These are phyloP conservation scores for Blepharisma japonicum DNA, from an alignment of 73 alveolate species.

Conservation along the genomic window DNA sequence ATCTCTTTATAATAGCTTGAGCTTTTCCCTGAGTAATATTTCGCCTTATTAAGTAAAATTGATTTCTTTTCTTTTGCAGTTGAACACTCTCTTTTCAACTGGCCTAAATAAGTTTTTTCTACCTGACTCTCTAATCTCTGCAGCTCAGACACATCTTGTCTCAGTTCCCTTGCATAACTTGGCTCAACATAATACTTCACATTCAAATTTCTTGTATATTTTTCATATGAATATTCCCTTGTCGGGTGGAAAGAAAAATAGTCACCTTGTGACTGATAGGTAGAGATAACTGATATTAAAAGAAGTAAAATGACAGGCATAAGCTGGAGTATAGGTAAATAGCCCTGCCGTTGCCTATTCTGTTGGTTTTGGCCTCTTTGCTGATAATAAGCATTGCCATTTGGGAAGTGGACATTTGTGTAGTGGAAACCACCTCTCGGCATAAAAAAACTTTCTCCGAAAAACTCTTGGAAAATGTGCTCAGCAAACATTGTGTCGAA, in stretches of 20 bases:
- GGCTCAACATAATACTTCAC: slow-evolving; percentile 15
- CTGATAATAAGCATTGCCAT: neutral
- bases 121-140: neutral
- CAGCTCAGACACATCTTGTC: neutral
- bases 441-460: slow-evolving; percentile 22
- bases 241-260: neutral
- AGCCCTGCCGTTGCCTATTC: neutral
- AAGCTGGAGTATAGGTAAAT: neutral
- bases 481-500: slow-evolving; percentile 19
- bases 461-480: slow-evolving; percentile 17
- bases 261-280: neutral
- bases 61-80: neutral
- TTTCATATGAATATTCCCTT: neutral
- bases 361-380: neutral
- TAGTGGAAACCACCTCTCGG: slow-evolving; percentile 20
- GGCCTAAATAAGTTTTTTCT: neutral
- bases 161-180: neutral
- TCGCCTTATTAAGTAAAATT: neutral
- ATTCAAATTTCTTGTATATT: neutral
- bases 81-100: neutral
- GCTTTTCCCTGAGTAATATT: neutral
- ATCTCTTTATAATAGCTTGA: slow-evolving; percentile 2
- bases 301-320: neutral
- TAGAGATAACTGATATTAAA: neutral
- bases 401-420: neutral